Base-by-base conservation (phyloP, 1,284 basidiomycete species). In the Moesziomyces globuligerus region DNA sequence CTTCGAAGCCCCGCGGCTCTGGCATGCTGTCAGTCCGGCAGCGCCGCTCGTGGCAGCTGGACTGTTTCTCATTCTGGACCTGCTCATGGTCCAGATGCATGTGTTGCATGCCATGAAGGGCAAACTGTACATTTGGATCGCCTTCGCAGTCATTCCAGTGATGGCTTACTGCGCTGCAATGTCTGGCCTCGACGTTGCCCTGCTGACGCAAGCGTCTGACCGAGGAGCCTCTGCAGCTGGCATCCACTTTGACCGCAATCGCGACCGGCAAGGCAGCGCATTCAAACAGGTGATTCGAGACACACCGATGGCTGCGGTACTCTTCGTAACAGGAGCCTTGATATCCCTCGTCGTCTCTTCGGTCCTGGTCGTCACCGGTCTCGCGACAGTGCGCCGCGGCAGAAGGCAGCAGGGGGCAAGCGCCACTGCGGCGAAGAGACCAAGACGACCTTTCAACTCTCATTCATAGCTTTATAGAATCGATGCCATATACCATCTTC, bases 1-100 rank as follows among this genome's bases (percentile, higher is more conserved):
- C 18, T 70, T 64, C 18, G 55, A 54, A 37, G 48, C 60, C 0
- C 32, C 56, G 0, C 65, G 48, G n/a, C 45, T 56, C 1, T 70
- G 67, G 60, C 20, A 32, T 20, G 34, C 48, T 3, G 20, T 60
- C 39, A 48, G 26, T 17, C 56, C 60, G 4, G 61, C 56, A 2
- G 23, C 60, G 13, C 43, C 60, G 0, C 44, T 65, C 4, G 44
- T 52, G 0, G 51, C 60, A 0, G 51, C 48, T 2, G 28, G 28
- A 1, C 36, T 60, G 9, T 69, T 55, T 21, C 28, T 62, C 17
- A 4, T 55, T 1, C 47, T 58, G 21, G 48, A 69, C 44, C 32
- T 21, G n/a, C 28, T 58, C 9, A 13, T 52, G 13, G 2, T 69
- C 0, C 51, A 48, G 38, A 9, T 46, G 17, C 32, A 40, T 34